Evolutionary conservation across 2,329 filamentous ascomycete species (phyloP).

Genomic region (Dichotomopilus funicola): DNA sequence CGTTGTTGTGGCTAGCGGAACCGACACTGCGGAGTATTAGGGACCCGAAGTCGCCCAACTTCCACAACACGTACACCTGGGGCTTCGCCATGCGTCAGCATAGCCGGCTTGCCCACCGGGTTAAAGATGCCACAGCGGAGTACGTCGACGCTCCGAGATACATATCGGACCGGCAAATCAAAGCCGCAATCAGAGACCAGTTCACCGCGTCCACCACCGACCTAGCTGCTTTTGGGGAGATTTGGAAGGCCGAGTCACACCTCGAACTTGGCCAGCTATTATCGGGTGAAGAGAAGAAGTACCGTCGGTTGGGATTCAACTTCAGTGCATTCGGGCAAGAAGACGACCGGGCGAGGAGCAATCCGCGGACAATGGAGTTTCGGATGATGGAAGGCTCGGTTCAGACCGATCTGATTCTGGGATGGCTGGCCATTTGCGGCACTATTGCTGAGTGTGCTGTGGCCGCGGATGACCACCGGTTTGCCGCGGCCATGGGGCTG

Average conservation of each 20-base stretch:
- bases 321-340: constrained; percentile 35
- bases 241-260: constrained; percentile 26
- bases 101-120: constrained; percentile 28
- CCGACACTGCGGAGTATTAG: constrained; percentile 32
- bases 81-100: constrained; percentile 29
- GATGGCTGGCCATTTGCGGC: constrained; percentile 32
- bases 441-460: constrained; percentile 27
- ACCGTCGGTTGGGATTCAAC: constrained; percentile 36
- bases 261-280: constrained; percentile 31
- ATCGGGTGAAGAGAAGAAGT: constrained; percentile 29
- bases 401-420: constrained; percentile 25
- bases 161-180: constrained; percentile 16
- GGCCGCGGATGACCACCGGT: constrained; percentile 10
- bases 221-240: constrained; percentile 25
- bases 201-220: constrained; percentile 8
- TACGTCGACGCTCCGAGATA: background rate
- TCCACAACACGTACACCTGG: constrained; percentile 34
- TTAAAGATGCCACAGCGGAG: background rate
- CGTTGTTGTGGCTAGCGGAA: constrained; percentile 33
- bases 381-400: constrained; percentile 34
- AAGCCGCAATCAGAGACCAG: constrained; percentile 13
- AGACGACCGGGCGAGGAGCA: constrained; percentile 29
- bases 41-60: constrained; percentile 34
- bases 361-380: constrained; percentile 35
- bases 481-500: constrained; percentile 9